phyloP scores from a whole-genome alignment of 164 flowering plant species.

The Paratinospora sagittata region DNA sequence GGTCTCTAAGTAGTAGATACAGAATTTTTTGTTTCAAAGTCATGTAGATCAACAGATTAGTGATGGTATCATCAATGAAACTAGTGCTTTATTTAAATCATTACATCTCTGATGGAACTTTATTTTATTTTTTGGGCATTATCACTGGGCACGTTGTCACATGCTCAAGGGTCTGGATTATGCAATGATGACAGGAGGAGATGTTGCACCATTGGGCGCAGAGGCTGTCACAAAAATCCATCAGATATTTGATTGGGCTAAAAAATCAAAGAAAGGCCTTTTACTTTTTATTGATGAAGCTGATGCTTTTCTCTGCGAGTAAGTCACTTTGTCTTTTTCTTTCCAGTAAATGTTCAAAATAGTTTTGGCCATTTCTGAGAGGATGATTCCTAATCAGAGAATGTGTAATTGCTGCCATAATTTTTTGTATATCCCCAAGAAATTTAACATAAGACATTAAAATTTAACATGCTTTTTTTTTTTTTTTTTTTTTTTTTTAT shows the following conservation, averaged over 20 bases:
- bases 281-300: slow-evolving; percentile 90
- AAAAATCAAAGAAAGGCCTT: slow-evolving; percentile 72
- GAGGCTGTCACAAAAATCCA: slow-evolving; percentile 96
- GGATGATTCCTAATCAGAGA: no score
- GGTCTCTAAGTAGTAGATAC: no score
- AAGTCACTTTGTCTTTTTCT: slow-evolving; percentile 28
- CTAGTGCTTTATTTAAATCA: no score
- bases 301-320: slow-evolving; percentile 97
- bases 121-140: background rate
- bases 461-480: background rate
- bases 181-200: slow-evolving; percentile 99
- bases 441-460: background rate
- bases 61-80: no score
- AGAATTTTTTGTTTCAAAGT: no score
- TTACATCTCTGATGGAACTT: background rate
- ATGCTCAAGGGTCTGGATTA: slow-evolving; percentile 79
- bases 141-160: background rate
- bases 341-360: background rate
- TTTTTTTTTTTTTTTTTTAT: background rate
- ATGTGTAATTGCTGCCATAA: no score
- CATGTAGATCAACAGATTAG: no score
- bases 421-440: background rate
- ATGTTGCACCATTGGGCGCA: slow-evolving; percentile 88
- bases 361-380: no score
- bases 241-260: slow-evolving; percentile 91